Conservation (phyloP, 495 filamentous ascomycete species). For the Aspergillus wentii region DNA sequence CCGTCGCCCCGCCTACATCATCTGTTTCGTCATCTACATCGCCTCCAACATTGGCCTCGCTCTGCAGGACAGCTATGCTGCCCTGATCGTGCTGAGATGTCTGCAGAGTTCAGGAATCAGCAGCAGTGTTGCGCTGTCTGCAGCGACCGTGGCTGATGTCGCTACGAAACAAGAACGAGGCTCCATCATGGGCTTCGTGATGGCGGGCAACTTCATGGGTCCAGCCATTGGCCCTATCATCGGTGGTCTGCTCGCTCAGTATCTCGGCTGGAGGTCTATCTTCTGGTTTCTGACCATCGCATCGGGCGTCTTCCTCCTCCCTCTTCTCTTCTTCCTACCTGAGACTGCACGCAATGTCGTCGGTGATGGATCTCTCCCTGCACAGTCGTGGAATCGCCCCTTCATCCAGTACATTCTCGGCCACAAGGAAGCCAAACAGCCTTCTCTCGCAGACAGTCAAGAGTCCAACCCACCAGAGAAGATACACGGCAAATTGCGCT, state of each 20-base stretch:
- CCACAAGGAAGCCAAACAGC: background rate
- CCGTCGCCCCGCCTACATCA: conserved; percentile 42
- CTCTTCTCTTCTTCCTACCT: conserved; percentile 31
- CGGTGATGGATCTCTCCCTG: conserved; percentile 37
- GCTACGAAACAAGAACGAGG: conserved; percentile 38
- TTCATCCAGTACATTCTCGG: conserved; percentile 13
- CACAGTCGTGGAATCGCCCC: conserved; percentile 34
- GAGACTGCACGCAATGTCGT: conserved; percentile 44
- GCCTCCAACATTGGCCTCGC: conserved; percentile 46
- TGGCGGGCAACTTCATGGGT: conserved; percentile 29
- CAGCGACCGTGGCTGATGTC: conserved; percentile 38
- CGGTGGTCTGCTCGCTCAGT: conserved; percentile 60
- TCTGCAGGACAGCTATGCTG: conserved; percentile 39
- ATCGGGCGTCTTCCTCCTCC: conserved; percentile 32
- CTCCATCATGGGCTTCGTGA: conserved; percentile 33
- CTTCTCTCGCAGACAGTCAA: background rate
- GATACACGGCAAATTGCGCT: conserved; percentile 9
- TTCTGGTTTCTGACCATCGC: conserved; percentile 73
- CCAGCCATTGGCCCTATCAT: conserved; percentile 57
- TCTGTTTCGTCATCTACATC: conserved; percentile 43
- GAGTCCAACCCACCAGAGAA: conserved; percentile 1
- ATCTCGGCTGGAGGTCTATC: conserved; percentile 64
- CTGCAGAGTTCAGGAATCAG: conserved; percentile 47
- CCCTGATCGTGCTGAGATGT: conserved; percentile 43
- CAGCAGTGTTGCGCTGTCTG: conserved; percentile 38